Evolutionary conservation across 257 asterid genomes (phyloP).

Genomic region (Sherardia arvensis): DNA sequence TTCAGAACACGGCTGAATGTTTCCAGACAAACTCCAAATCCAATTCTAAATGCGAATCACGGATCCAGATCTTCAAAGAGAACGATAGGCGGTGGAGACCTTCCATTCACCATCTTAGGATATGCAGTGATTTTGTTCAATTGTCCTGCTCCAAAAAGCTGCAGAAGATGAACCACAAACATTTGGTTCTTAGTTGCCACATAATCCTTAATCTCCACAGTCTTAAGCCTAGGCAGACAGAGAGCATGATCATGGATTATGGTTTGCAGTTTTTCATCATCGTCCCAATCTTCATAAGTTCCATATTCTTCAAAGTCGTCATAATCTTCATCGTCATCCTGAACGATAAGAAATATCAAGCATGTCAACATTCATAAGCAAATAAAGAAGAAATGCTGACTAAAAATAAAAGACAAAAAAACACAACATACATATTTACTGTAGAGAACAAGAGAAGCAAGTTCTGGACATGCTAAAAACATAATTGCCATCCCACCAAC

Average conservation of each 20-base stretch:
- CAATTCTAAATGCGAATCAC: too few species aligned
- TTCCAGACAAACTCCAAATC: too few species aligned
- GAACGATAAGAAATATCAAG: background rate
- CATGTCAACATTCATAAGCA: too few species aligned
- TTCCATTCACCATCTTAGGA: too few species aligned
- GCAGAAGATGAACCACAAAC: background rate
- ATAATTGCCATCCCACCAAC: background rate
- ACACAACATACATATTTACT: background rate
- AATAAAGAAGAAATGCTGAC: too few species aligned
- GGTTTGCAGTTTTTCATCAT: too few species aligned
- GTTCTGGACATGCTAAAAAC: background rate
- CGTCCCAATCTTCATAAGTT: too few species aligned
- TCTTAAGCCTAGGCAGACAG: background rate
- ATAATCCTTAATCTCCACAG: background rate
- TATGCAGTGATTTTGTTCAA: background rate
- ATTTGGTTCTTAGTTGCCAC: background rate
- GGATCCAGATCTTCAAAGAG: too few species aligned
- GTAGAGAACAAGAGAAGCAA: background rate
- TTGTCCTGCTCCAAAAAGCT: background rate
- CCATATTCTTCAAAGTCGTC: too few species aligned
- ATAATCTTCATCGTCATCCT: too few species aligned
- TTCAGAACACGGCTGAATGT: too few species aligned
- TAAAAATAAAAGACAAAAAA: background rate
- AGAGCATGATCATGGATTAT: background rate
- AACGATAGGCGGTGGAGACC: too few species aligned